Evolutionary conservation across 73 alveolate genomes (phyloP).

Genomic region (Tetrahymena malaccensis): DNA sequence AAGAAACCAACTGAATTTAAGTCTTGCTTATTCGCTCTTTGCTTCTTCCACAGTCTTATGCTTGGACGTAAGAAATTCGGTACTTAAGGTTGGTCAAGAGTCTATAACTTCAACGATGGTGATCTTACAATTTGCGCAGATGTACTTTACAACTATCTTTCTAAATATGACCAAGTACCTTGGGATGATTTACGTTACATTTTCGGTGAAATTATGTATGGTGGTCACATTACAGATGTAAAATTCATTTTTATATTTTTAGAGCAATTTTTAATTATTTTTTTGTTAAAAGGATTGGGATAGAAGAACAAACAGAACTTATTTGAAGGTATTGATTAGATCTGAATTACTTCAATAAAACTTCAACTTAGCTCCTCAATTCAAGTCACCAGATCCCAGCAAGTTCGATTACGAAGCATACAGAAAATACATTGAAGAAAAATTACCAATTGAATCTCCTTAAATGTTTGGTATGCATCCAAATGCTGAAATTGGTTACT

Average conservation of each 20-base stretch:
- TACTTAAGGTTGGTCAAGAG: constrained; percentile 98
- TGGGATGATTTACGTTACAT: constrained; percentile 99
- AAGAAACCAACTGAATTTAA: constrained; percentile 88
- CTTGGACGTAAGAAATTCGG: constrained; percentile 97
- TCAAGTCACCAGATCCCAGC: constrained; percentile 98
- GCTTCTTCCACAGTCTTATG: constrained; percentile 98
- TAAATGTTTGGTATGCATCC: constrained; percentile 98
- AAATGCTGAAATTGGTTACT: constrained; percentile 98
- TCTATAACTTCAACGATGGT: constrained; percentile 99
- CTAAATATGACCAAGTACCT: constrained; percentile 95
- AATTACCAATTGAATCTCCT: constrained; percentile 94
- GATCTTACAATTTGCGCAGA: constrained; percentile 98
- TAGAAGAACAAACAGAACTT: constrained; percentile 97
- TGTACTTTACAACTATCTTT: constrained; percentile 96
- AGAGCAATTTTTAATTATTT: background rate
- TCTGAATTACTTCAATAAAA: constrained; percentile 89
- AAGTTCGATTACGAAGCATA: constrained; percentile 92
- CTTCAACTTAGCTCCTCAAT: constrained; percentile 93
- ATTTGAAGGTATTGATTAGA: constrained; percentile 85
- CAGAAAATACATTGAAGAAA: constrained; percentile 86
- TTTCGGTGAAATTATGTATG: constrained; percentile 99
- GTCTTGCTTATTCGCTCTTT: constrained; percentile 94
- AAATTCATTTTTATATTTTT: background rate
- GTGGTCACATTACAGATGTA: constrained; percentile 99
- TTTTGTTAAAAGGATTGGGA: constrained; percentile 79